Evolutionary conservation across 192 early-diverging fungal genomes (phyloP).

Genomic region (Podila horticola): DNA sequence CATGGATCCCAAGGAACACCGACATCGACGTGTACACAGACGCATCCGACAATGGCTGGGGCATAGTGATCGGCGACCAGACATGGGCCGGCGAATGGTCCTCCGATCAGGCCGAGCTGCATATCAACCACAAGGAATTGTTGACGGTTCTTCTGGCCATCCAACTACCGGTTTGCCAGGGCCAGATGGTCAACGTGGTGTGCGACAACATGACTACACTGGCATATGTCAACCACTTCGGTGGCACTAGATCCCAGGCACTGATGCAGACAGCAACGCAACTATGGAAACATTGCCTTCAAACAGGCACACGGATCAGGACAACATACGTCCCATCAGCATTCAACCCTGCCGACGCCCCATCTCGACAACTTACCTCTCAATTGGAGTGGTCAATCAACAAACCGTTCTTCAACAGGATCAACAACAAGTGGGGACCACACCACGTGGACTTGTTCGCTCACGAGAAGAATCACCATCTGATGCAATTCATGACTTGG

Average conservation of each 20-base stretch:
- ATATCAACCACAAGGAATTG: conserved; percentile 23
- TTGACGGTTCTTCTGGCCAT: too few relatives aligned
- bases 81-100: conserved; percentile 4
- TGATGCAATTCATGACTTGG: conserved; percentile 28
- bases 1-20: conserved; percentile 18
- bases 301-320: conserved; percentile 23
- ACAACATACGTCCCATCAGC: conserved; percentile 23
- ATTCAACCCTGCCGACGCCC: conserved; percentile 38
- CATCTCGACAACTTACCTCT: conserved; percentile 5
- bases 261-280: conserved; percentile 24
- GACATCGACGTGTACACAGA: conserved; percentile 23
- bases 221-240: conserved; percentile 41
- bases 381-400: conserved; percentile 40
- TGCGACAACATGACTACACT: conserved; percentile 44
- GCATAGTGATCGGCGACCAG: conserved; percentile 13
- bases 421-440: conserved; percentile 31
- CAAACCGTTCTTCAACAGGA: not conserved
- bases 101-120: not conserved
- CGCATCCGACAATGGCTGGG: conserved; percentile 45
- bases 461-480: conserved; percentile 9
- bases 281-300: conserved; percentile 28
- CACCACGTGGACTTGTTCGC: conserved; percentile 40
- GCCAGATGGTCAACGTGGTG: not conserved
- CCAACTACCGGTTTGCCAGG: not conserved
- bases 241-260: conserved; percentile 18